Evolutionary conservation across 2,329 filamentous ascomycete species (phyloP).

Genomic region (Allantophomopsis cytisporea): DNA sequence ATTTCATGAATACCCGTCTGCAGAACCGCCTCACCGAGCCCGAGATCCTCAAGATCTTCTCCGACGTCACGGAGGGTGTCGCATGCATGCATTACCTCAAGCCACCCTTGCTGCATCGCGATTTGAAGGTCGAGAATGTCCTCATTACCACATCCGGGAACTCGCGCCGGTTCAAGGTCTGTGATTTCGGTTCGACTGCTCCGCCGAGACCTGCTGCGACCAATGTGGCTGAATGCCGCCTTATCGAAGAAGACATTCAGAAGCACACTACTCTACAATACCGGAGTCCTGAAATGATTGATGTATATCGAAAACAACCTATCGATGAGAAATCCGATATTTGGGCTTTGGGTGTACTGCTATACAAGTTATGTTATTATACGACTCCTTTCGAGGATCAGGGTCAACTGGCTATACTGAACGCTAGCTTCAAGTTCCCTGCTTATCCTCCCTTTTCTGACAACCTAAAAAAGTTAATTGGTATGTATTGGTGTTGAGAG

Average conservation of each 20-base stretch:
- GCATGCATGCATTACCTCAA: conserved; percentile 99
- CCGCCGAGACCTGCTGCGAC: conserved; percentile 72
- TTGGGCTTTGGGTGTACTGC: conserved; percentile 80
- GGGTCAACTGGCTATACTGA: conserved; percentile 92
- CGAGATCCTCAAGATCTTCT: conserved; percentile 94
- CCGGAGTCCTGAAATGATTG: conserved; percentile 95
- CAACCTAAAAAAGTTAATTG: conserved; percentile 77
- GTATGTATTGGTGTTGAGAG: conserved; percentile 32
- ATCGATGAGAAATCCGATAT: conserved; percentile 99
- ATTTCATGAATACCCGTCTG: conserved; percentile 98
- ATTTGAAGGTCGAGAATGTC: conserved; percentile 96
- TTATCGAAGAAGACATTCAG: conserved; percentile 95
- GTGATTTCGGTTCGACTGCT: conserved; percentile 92
- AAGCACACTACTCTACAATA: conserved; percentile 96
- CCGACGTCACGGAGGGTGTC: conserved; percentile 88
- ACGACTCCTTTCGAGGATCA: conserved; percentile 98
- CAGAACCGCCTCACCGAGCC: conserved; percentile 95
- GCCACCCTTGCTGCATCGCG: conserved; percentile 80
- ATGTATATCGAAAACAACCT: conserved; percentile 90
- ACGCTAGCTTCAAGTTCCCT: conserved; percentile 88
- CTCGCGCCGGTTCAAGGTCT: conserved; percentile 81
- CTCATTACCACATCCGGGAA: conserved; percentile 60
- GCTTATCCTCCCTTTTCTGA: conserved; percentile 83
- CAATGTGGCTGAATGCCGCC: conserved; percentile 73
- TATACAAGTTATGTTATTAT: conserved; percentile 99